These are phyloP conservation scores for Daedaleopsis nitida DNA, from an alignment of 768 basidiomycete genomes.

Conservation along the genomic window DNA sequence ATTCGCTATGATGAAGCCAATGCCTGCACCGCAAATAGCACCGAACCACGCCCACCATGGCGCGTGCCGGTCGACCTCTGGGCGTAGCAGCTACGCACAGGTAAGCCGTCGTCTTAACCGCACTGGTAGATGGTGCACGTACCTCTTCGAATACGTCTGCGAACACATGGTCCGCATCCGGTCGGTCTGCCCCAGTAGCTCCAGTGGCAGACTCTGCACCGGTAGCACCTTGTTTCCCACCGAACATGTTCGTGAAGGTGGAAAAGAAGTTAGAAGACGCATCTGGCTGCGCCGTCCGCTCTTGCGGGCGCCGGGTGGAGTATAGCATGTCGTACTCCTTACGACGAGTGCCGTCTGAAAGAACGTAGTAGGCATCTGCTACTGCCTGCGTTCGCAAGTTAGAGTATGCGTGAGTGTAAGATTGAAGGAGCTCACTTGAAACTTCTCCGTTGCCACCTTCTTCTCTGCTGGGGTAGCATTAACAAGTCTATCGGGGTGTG, in stretches of 20 bases:
- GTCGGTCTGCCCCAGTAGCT: constrained; percentile 45
- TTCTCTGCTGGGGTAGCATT: constrained; percentile 74
- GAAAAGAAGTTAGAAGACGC: constrained; percentile 77
- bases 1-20: constrained; percentile 62
- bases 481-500: constrained; percentile 84
- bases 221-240: constrained; percentile 34
- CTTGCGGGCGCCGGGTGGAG: constrained; percentile 48
- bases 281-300: constrained; percentile 61
- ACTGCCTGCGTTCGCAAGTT: constrained; percentile 55
- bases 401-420: neutral
- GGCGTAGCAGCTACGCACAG: constrained; percentile 62
- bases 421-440: constrained; percentile 56
- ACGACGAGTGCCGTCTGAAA: constrained; percentile 76
- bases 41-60: constrained; percentile 81
- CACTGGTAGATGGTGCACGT: constrained; percentile 17
- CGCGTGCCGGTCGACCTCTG: constrained; percentile 71
- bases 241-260: constrained; percentile 76
- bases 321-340: constrained; percentile 74
- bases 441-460: constrained; percentile 76
- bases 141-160: constrained; percentile 93
- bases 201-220: constrained; percentile 31
- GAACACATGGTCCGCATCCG: constrained; percentile 81
- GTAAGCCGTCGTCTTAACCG: neutral
- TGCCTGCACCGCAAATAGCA: constrained; percentile 65
- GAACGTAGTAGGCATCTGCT: constrained; percentile 93